Evolutionary conservation across 108 stramenopile species (phyloP).

Genomic region (Pinguiococcus pyrenoidosus): DNA sequence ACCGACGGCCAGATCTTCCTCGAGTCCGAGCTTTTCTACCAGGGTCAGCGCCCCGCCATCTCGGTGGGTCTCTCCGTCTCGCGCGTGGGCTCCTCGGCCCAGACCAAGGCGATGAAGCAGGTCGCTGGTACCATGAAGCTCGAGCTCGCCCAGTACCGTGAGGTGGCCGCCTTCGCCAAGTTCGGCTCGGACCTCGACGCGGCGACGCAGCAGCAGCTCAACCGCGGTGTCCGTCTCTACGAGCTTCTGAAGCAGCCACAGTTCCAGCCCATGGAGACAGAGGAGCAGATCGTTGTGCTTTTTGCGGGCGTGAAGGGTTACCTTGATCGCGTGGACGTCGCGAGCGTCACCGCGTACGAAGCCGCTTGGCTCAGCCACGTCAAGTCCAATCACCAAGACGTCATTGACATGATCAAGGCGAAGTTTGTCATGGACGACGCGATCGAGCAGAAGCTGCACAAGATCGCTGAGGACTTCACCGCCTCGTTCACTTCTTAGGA

Average conservation of each 20-base stretch:
- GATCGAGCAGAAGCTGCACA: conserved; percentile 64
- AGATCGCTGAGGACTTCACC: conserved; percentile 92
- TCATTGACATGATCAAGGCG: conserved; percentile 46
- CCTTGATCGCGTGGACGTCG: conserved; percentile 95
- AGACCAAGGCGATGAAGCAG: conserved; percentile 98
- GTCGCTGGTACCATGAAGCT: conserved; percentile 99
- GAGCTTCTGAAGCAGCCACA: conserved; percentile 99
- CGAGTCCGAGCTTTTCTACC: conserved; percentile 99
- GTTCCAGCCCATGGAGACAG: conserved; percentile 92
- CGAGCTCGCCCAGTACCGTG: conserved; percentile 98
- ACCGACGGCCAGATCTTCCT: conserved; percentile 99
- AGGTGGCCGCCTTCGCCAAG: conserved; percentile 99
- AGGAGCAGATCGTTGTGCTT: conserved; percentile 92
- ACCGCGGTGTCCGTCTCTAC: conserved; percentile 98
- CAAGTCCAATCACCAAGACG: conserved; percentile 71
- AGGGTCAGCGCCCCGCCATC: conserved; percentile 98
- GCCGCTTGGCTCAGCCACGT: conserved; percentile 81
- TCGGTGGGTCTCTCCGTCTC: conserved; percentile 97
- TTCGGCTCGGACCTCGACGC: conserved; percentile 99
- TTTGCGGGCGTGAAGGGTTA: conserved; percentile 98
- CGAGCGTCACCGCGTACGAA: conserved; percentile 87
- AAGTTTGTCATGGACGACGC: conserved; percentile 64
- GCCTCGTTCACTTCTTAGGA: conserved; percentile 34
- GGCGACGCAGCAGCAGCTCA: conserved; percentile 98
- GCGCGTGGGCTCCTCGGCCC: conserved; percentile 97